Conservation (phyloP, 176 grass and related monocot species). For the Panicum miliaceum region DNA sequence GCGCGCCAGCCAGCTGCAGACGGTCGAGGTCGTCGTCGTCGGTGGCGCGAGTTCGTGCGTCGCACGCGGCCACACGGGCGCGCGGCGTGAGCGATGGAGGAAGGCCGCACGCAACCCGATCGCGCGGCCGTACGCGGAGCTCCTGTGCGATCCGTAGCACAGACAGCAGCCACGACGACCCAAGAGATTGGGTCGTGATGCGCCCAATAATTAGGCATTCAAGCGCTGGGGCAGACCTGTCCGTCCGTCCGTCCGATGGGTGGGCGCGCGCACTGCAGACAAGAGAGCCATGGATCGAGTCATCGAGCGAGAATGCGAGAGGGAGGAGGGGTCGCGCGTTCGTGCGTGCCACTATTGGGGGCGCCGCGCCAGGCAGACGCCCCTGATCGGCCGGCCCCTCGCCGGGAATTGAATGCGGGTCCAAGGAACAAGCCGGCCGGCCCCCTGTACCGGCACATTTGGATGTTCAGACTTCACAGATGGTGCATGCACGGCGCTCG, state of each 20-base stretch:
- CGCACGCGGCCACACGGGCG: too few species aligned
- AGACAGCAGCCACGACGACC: conserved; percentile 14
- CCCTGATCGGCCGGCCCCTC: not conserved
- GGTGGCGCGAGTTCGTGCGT: not conserved
- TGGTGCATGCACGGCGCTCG: not conserved
- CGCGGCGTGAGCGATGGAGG: too few species aligned
- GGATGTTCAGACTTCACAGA: conserved; percentile 36
- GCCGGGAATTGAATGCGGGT: conserved; percentile 43
- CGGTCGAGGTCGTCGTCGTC: not conserved
- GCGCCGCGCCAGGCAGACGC: not conserved
- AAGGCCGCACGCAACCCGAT: conserved; percentile 1
- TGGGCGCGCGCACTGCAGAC: too few species aligned
- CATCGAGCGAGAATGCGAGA: too few species aligned
- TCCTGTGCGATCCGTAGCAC: conserved; percentile 19
- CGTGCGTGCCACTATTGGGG: conserved; percentile 10
- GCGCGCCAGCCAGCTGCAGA: too few species aligned
- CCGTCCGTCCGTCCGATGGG: too few species aligned
- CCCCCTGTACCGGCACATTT: conserved; percentile 47
- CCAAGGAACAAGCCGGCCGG: not conserved
- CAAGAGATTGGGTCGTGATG: conserved; percentile 50
- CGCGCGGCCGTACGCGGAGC: not conserved
- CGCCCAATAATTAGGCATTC: conserved; percentile 58
- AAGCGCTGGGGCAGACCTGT: conserved; percentile 42
- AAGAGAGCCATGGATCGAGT: too few species aligned
- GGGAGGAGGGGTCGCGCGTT: not conserved